phyloP scores from a whole-genome alignment of 257 asterid genomes.

The Rubia yunnanensis region DNA sequence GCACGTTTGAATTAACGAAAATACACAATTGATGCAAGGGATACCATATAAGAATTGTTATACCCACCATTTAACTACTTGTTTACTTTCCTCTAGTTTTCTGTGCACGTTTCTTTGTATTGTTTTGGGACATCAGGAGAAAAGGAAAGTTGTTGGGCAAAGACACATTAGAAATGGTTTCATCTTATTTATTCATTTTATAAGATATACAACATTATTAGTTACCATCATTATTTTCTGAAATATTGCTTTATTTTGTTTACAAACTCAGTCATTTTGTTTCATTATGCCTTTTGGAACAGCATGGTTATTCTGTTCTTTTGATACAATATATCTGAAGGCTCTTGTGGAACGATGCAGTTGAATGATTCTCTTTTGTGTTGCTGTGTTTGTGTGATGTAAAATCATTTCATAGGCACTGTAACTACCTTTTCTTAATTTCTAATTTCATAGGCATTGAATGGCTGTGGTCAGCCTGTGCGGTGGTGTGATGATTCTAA shows the following conservation, averaged over 20 bases:
- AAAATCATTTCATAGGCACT: neutral
- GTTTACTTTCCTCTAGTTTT: neutral
- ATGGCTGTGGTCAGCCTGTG: slow-evolving; percentile 11
- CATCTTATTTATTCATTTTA: neutral
- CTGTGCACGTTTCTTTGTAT: neutral
- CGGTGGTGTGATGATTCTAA: slow-evolving; percentile 25
- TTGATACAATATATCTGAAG: neutral
- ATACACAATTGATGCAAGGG: no score
- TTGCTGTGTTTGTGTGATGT: neutral
- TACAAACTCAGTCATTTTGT: neutral
- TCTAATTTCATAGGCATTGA: slow-evolving; percentile 9
- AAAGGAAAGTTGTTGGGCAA: neutral
- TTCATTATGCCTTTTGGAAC: neutral
- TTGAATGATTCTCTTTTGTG: neutral
- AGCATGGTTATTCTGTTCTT: neutral
- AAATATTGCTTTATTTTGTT: neutral
- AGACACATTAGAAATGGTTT: neutral
- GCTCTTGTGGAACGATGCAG: no score
- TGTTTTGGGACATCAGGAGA: neutral
- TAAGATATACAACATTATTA: neutral
- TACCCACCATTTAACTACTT: no score
- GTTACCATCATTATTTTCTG: neutral
- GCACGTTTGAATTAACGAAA: no score
- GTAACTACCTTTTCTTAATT: neutral
- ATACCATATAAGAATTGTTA: no score